phyloP scores from a whole-genome alignment of 2,329 filamentous ascomycete species.

The Thelonectria blattea region DNA sequence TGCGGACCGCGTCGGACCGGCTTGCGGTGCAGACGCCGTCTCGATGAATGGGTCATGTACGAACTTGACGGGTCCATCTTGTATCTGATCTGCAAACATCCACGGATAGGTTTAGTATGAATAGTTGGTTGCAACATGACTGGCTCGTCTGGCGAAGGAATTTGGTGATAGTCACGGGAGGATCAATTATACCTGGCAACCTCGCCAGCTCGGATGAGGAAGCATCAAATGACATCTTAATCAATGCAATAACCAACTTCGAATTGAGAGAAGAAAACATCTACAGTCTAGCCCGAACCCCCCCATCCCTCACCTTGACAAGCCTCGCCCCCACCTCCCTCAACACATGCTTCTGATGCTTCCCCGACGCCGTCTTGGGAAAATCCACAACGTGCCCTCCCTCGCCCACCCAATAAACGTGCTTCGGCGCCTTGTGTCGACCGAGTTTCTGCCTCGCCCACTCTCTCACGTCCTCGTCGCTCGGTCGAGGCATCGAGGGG shows the following conservation, averaged over 20 bases:
- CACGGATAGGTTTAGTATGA: too few relatives aligned
- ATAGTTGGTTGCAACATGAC: neutral
- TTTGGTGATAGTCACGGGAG: too few relatives aligned
- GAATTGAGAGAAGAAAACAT: neutral
- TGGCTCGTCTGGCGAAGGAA: too few relatives aligned
- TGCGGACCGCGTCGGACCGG: neutral
- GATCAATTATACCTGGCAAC: too few relatives aligned
- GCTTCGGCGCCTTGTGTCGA: constrained; percentile 67
- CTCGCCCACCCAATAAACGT: constrained; percentile 72
- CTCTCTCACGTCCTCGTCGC: constrained; percentile 55
- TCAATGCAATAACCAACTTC: too few relatives aligned
- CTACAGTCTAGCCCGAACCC: constrained; percentile 3
- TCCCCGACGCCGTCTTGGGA: constrained; percentile 68
- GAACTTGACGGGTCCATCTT: neutral
- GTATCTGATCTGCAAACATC: too few relatives aligned
- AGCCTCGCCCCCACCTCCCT: constrained; percentile 9
- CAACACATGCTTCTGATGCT: constrained; percentile 40
- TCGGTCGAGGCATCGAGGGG: constrained; percentile 40
- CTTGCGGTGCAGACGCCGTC: neutral
- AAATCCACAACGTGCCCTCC: constrained; percentile 56
- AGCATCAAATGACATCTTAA: neutral
- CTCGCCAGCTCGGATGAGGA: too few relatives aligned
- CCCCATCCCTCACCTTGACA: neutral
- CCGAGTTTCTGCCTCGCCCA: constrained; percentile 64
- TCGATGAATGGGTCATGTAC: neutral